phyloP scores from a whole-genome alignment of 768 basidiomycete species.

The Naematelia encephala region DNA sequence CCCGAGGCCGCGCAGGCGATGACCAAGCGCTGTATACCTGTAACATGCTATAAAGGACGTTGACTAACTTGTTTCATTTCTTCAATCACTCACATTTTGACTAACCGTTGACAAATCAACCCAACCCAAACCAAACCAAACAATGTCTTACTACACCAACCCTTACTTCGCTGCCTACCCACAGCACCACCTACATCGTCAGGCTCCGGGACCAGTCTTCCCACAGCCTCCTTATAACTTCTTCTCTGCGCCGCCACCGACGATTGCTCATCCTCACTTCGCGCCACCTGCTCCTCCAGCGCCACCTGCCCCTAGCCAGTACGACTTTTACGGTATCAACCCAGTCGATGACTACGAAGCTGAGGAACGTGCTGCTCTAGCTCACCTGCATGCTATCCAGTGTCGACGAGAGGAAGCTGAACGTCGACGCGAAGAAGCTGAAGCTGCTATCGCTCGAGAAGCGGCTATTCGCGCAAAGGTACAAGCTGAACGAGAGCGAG shows the following conservation, averaged over 20 bases:
- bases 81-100: no score
- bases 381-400: constrained; percentile 36
- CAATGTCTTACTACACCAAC: constrained; percentile 19
- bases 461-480: constrained; percentile 15
- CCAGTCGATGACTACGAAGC: constrained; percentile 20
- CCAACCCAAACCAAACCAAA: neutral
- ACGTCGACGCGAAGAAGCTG: constrained; percentile 13
- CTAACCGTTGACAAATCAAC: neutral
- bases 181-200: neutral
- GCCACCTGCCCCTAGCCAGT: neutral
- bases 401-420: constrained; percentile 27
- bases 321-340: neutral
- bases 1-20: neutral
- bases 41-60: neutral
- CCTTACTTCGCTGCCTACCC: constrained; percentile 5
- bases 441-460: constrained; percentile 18
- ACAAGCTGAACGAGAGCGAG: constrained; percentile 5
- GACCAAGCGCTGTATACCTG: neutral
- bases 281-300: neutral
- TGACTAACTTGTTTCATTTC: no score
- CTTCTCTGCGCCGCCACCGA: neutral
- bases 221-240: neutral
- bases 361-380: constrained; percentile 39
- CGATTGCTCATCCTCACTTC: neutral
- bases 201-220: neutral